These are phyloP conservation scores for Trametes maxima DNA, from an alignment of 768 basidiomycete species.

Conservation along the genomic window DNA sequence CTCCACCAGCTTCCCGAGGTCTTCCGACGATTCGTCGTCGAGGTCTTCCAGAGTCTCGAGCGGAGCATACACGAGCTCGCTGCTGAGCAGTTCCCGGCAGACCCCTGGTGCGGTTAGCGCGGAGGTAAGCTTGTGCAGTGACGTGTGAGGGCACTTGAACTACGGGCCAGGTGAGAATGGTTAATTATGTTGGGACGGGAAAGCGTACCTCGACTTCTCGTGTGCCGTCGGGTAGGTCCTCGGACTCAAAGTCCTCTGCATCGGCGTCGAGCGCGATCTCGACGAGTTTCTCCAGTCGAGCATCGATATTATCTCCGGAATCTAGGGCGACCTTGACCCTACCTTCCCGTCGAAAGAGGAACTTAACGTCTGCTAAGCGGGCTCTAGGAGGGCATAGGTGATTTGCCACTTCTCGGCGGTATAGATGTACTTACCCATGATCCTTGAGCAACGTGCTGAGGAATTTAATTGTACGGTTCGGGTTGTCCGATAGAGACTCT, in stretches of 20 bases:
- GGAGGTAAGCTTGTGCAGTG: conserved; percentile 42
- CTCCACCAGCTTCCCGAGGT: conserved; percentile 49
- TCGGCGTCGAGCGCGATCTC: conserved; percentile 44
- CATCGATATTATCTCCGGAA: conserved; percentile 34
- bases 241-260: conserved; percentile 48
- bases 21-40: conserved; percentile 41
- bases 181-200: neutral
- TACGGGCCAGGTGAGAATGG: conserved; percentile 25
- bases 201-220: conserved; percentile 35
- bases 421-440: conserved; percentile 44
- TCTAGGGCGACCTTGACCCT: conserved; percentile 48
- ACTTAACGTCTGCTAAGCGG: conserved; percentile 63
- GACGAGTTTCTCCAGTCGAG: conserved; percentile 39
- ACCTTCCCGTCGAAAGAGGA: conserved; percentile 62
- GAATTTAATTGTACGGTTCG: conserved; percentile 60
- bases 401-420: neutral
- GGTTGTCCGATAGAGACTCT: conserved; percentile 66
- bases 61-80: conserved; percentile 60
- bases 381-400: conserved; percentile 44
- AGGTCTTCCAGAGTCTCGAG: conserved; percentile 41
- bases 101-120: conserved; percentile 36
- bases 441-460: conserved; percentile 53
- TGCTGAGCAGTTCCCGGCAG: conserved; percentile 44
- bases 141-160: conserved; percentile 49
- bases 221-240: conserved; percentile 35